phyloP scores from a whole-genome alignment of 257 asterid genomes.

The Gentiana dahurica region DNA sequence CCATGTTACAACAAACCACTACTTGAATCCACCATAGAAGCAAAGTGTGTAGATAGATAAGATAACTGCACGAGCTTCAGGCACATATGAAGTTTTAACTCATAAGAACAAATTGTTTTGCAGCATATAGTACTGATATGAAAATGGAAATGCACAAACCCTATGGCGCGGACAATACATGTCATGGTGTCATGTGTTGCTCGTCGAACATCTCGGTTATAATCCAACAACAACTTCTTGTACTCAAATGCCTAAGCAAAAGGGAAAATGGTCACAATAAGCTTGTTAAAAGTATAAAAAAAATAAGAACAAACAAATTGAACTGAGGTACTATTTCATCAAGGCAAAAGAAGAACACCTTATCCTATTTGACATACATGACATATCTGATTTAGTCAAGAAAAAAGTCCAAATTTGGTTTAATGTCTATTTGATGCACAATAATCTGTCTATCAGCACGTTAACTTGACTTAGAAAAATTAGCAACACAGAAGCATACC shows the following conservation, averaged over 20 bases:
- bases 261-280: conserved; percentile 4
- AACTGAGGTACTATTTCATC: neutral
- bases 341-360: neutral
- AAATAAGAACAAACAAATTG: neutral
- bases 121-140: too few relatives aligned
- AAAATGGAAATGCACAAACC: conserved; percentile 39
- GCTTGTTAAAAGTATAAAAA: too few relatives aligned
- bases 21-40: neutral
- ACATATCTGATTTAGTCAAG: neutral
- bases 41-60: neutral
- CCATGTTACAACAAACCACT: neutral
- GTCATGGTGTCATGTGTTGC: conserved; percentile 94
- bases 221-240: conserved; percentile 84
- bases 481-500: conserved; percentile 41
- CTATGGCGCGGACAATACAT: conserved; percentile 52
- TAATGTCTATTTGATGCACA: too few relatives aligned
- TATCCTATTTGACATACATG: neutral
- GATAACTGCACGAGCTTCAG: neutral
- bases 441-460: too few relatives aligned
- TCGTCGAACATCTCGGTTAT: conserved; percentile 93
- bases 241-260: conserved; percentile 74
- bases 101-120: neutral
- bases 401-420: too few relatives aligned
- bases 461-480: neutral
- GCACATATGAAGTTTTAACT: neutral